Percentiles rank a stretch among this genome's conserved stretches.
These are phyloP conservation scores for Polysphondylium violaceum DNA, from an alignment of 78 protist genomes.

Conservation along the genomic window DNA sequence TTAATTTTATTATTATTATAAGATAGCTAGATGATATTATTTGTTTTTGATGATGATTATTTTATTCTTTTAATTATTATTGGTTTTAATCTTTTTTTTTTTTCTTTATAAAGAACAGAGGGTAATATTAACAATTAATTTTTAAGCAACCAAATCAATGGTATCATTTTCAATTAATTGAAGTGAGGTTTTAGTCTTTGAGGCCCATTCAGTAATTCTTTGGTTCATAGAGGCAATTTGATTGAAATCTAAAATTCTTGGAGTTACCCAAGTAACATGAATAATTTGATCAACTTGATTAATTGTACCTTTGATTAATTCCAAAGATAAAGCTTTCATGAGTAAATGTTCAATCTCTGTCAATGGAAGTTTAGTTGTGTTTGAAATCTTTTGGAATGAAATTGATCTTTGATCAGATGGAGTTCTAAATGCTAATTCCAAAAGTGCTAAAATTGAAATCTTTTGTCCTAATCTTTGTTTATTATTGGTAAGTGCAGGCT, in stretches of 20 bases:
- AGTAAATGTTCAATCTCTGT: conserved; percentile 81
- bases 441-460: conserved; percentile 83
- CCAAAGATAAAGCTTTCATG: conserved; percentile 87
- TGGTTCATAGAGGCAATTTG: conserved; percentile 77
- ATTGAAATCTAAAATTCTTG: conserved; percentile 84
- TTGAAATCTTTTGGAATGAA: conserved; percentile 79
- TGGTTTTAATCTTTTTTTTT: no score
- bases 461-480: conserved; percentile 72
- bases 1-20: no score
- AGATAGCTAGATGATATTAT: no score
- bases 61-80: no score
- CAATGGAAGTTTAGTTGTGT: conserved; percentile 49
- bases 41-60: no score
- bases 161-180: conserved; percentile 48
- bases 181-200: conserved; percentile 32
- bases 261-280: conserved; percentile 84
- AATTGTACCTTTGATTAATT: conserved; percentile 84
- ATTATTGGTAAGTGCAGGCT: conserved; percentile 79
- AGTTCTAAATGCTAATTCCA: conserved; percentile 85
- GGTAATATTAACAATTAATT: no score
- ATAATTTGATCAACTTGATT: conserved; percentile 83
- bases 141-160: conserved; percentile 60
- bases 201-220: conserved; percentile 71
- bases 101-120: no score
- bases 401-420: conserved; percentile 80